Conservation (phyloP, 305 asterid genomes). For the Solanum hybrid region DNA sequence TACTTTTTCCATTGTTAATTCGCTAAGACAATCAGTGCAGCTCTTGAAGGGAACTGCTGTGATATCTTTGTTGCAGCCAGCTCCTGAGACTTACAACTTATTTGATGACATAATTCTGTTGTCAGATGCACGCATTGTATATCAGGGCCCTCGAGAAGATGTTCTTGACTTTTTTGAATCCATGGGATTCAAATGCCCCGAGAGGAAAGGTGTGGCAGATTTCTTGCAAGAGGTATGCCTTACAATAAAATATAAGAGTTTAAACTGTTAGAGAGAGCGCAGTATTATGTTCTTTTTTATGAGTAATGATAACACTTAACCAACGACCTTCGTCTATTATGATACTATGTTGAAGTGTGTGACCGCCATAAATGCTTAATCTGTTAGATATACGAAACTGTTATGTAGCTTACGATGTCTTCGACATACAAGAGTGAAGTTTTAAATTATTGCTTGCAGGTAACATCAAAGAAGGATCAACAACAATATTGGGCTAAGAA, state of each 20-base stretch:
- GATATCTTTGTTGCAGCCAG: slow-evolving; percentile 46
- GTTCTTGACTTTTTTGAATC: slow-evolving; percentile 30
- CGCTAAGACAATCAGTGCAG: slow-evolving; percentile 23
- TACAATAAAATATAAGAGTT: neutral
- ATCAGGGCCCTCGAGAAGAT: slow-evolving; percentile 33
- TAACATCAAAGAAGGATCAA: slow-evolving; percentile 8
- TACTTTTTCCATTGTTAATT: slow-evolving; percentile 30
- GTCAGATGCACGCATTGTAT: slow-evolving; percentile 31
- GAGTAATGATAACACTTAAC: neutral
- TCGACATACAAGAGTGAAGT: neutral
- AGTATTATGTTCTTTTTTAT: neutral
- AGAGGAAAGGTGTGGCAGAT: slow-evolving; percentile 38
- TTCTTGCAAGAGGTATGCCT: slow-evolving; percentile 27
- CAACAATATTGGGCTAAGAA: slow-evolving; percentile 3
- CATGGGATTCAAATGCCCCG: slow-evolving; percentile 39
- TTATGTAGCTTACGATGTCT: neutral
- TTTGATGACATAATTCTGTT: slow-evolving; percentile 36
- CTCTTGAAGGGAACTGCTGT: slow-evolving; percentile 34
- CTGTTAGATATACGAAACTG: neutral
- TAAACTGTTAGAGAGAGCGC: neutral
- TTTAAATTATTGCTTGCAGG: neutral
- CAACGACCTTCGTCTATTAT: neutral
- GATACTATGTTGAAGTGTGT: neutral
- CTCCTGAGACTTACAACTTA: slow-evolving; percentile 37
- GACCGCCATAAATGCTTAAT: neutral